Evolutionary conservation across 495 filamentous ascomycete species (phyloP), one percentile per base, ranked within the genome.

Genomic region (Niebla homalea): DNA sequence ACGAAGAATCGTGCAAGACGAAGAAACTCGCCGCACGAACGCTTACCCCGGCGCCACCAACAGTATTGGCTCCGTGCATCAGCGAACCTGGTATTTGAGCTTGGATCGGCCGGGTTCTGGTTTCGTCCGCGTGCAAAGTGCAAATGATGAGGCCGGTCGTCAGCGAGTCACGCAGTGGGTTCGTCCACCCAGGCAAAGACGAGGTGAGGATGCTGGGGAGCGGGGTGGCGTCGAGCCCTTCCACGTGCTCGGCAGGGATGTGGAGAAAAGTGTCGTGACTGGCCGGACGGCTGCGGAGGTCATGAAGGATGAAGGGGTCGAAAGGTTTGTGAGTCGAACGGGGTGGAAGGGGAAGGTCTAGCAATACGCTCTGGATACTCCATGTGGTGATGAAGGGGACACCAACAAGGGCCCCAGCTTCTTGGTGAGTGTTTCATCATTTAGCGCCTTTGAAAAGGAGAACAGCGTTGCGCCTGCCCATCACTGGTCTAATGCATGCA

Each of bases 21-120:
- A 67, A n/a, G 49, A 70, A 19, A 78, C 79, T 23, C 75, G 77
- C n/a, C 54, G 59, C 4, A 74, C 72, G 11, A 85, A 85, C 51
- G 77, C 81, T 16, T 84, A 85, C 59, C 62, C 75, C 0, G 78
- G 81, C 19, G 76, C 81, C 0, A 67, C 43, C 0, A 84, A 84
- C 57, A 74, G 64, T 12, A 78, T 84, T 35, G 73, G 70, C 4
- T 83, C 79, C 10, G 67, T 84, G 18, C 74, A 84, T 54, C 78
- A 83, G 58, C 72, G 81, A 2, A 63, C 67, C 4, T 85, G 81
- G 81, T 79, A 72, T 49, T 58, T 83, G 16, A 70, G 69, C 21
- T 60, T 83, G 14, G 80, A 84, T 46, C 66, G 74, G 2, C 53
- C 51, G 5, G 67, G 65, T 5, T 76, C 71, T 36, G 80, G 81